phyloP scores from a whole-genome alignment of 768 basidiomycete species.

The Daedaleopsis nitida region DNA sequence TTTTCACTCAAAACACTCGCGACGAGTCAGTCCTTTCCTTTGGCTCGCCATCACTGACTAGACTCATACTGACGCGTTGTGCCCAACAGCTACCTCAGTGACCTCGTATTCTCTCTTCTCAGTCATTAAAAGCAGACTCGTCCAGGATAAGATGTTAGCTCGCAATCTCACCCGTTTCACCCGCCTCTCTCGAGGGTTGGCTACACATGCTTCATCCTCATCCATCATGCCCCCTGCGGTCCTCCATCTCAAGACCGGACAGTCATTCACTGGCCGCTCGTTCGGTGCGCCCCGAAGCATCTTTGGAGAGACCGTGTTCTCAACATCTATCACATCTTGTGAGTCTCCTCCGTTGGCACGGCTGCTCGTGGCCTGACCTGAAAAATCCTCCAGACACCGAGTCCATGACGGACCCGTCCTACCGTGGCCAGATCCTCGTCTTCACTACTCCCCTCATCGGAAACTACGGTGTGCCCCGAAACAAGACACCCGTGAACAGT shows the following conservation, averaged over 20 bases:
- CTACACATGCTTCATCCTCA: slow-evolving; percentile 57
- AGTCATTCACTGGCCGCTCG: slow-evolving; percentile 86
- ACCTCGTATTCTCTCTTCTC: slow-evolving; percentile 83
- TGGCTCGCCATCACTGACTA: background rate
- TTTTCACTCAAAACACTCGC: slow-evolving; percentile 83
- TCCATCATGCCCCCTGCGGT: slow-evolving; percentile 63
- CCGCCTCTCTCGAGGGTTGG: slow-evolving; percentile 59
- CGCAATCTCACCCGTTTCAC: slow-evolving; percentile 54
- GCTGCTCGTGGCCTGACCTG: background rate
- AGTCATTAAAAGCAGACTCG: slow-evolving; percentile 32
- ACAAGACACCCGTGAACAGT: slow-evolving; percentile 69
- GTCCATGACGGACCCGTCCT: slow-evolving; percentile 99
- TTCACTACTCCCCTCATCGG: slow-evolving; percentile 99
- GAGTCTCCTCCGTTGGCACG: slow-evolving; percentile 34
- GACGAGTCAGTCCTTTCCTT: slow-evolving; percentile 67
- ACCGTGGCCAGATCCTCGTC: slow-evolving; percentile 96
- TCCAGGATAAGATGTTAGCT: slow-evolving; percentile 51
- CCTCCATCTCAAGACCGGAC: slow-evolving; percentile 91
- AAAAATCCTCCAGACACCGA: slow-evolving; percentile 78
- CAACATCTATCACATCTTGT: slow-evolving; percentile 98
- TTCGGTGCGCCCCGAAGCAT: slow-evolving; percentile 88
- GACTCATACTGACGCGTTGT: slow-evolving; percentile 27
- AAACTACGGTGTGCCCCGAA: slow-evolving; percentile 94
- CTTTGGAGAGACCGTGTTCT: slow-evolving; percentile 98
- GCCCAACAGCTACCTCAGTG: slow-evolving; percentile 75